Evolutionary conservation across 345 rosid species (phyloP).

Genomic region (Citrus sinensis): DVS_A1.0 CM039163.1:7822001-7822500

Average conservation of each 20-base stretch:
- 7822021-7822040: constrained; percentile 72
- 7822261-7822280: neutral
- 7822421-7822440: too few relatives aligned
- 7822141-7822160: constrained; percentile 71
- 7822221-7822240: neutral
- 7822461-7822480: too few relatives aligned
- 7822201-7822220: neutral
- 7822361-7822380: too few relatives aligned
- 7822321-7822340: too few relatives aligned
- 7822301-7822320: too few relatives aligned
- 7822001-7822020: constrained; percentile 99
- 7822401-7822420: too few relatives aligned
- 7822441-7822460: too few relatives aligned
- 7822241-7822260: neutral
- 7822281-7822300: too few relatives aligned
- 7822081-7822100: neutral
- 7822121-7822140: constrained; percentile 75
- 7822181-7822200: neutral
- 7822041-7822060: constrained; percentile 2
- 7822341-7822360: too few relatives aligned
- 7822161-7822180: constrained; percentile 76
- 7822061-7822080: constrained; percentile 11
- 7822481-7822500: too few relatives aligned
- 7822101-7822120: constrained; percentile 48
- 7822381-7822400: too few relatives aligned